phyloP scores from a whole-genome alignment of 345 rosid genomes.

The Populus nigra region DNA sequence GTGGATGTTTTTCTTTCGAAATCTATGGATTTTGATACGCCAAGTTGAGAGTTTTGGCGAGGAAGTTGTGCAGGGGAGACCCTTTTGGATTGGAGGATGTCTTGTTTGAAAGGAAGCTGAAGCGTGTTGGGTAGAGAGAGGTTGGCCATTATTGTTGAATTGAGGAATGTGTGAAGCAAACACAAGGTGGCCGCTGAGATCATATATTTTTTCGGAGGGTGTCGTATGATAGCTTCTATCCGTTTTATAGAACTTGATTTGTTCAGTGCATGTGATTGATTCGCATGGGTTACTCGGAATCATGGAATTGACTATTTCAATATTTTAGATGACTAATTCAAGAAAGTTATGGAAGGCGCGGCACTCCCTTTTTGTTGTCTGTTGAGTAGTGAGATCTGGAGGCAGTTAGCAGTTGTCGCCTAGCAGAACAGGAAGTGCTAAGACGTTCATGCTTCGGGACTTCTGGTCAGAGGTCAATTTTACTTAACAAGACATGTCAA shows the following conservation, averaged over 20 bases:
- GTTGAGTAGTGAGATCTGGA: neutral
- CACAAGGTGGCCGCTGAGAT: neutral
- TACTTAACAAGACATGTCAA: too few species aligned
- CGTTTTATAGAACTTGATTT: neutral
- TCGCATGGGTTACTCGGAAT: neutral
- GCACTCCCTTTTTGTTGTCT: neutral
- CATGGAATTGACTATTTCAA: neutral
- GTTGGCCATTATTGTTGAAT: conserved; percentile 34
- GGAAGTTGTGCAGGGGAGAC: conserved; percentile 8
- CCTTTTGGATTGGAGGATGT: conserved; percentile 1
- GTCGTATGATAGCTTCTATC: neutral
- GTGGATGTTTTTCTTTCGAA: conserved; percentile 12
- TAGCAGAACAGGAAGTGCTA: neutral
- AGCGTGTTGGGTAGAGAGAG: conserved; percentile 29
- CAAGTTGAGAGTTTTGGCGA: conserved; percentile 1
- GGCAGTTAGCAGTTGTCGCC: neutral
- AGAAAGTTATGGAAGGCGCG: neutral
- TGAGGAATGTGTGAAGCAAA: neutral
- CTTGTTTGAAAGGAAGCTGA: conserved; percentile 17
- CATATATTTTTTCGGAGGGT: neutral
- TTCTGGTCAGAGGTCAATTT: neutral
- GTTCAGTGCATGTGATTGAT: neutral
- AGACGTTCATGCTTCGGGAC: neutral
- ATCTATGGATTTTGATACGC: neutral
- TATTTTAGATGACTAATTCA: neutral